Conservation (phyloP, 2,329 filamentous ascomycete genomes). For the Pseudogymnoascus sp. region DNA sequence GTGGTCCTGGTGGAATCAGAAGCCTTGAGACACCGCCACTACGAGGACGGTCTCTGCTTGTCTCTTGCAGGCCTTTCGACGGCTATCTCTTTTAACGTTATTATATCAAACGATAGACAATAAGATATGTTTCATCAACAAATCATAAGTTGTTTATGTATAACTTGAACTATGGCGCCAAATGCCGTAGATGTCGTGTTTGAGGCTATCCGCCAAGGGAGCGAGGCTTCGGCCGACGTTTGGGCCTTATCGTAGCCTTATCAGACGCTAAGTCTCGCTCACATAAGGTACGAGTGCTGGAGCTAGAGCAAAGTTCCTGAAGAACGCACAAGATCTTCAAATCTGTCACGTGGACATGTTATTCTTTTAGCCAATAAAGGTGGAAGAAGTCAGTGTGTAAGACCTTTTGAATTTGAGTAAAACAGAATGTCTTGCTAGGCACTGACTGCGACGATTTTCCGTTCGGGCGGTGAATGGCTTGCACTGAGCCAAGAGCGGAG, state of each 20-base stretch:
- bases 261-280: background rate
- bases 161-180: background rate
- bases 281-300: background rate
- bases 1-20: background rate
- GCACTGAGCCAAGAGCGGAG: background rate
- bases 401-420: conserved; percentile 2
- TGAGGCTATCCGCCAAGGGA: background rate
- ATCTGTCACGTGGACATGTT: conserved; percentile 1
- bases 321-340: background rate
- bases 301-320: background rate
- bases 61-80: background rate
- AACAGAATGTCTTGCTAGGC: conserved; percentile 1
- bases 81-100: background rate
- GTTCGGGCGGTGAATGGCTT: background rate
- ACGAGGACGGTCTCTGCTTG: background rate
- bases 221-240: background rate
- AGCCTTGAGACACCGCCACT: background rate
- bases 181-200: background rate
- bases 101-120: background rate
- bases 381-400: background rate
- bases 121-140: background rate
- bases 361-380: background rate
- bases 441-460: background rate
- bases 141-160: background rate
- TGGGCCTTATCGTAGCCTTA: conserved; percentile 9